Evolutionary conservation across 208 protist species (phyloP), one percentile per base, ranked within the genome.

Genomic region (Crithidia acanthocephali): DNA sequence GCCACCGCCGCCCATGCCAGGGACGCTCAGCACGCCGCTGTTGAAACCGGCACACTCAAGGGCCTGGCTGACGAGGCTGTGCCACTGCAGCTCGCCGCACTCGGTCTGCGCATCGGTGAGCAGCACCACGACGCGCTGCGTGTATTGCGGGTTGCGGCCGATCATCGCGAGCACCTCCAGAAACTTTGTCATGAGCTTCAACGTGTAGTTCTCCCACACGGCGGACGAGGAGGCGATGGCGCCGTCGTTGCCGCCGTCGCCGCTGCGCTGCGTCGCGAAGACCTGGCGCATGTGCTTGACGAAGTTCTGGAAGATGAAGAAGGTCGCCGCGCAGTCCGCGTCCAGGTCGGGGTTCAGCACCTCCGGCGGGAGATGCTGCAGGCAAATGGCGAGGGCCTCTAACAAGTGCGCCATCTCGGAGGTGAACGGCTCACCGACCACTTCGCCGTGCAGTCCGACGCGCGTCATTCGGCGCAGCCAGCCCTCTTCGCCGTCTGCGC

Each of bases 141-240:
- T 87, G 65, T 93, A 95, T 65, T 91, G 82, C 47, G 79, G 78
- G 72, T 96, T 88, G 51, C 89, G 76, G 22, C 84, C 84, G 75
- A 96, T 95, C 85, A 93, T 95, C 13, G 86, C 62, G n/a, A 96
- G 79, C n/a, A 95, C 84, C 50, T 90, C 79, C 13, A 96, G 32
- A 56, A 94, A 95, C 27, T 64, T 73, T 11, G 82, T 80, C 30
- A 94, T 80, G 37, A 89, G 48, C 70, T 93, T 94, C 52, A 91
- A 67, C 30, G 89, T 90, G 76, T 87, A 95, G 47, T 73, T 83
- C 75, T 93, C 88, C 90, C 89, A 96, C 65, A 87, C 62, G 1
- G 53, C 55, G 48, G 67, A 72, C 6, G 47, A 40, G 40, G 66
- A 30, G 27, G 58, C 25, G 20, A 42, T 20, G 55, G n/a, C 2